Evolutionary conservation across 2,329 filamentous ascomycete genomes (phyloP), one percentile per base, ranked within the genome.

Genomic region (Fusarium coffeatum): DNA sequence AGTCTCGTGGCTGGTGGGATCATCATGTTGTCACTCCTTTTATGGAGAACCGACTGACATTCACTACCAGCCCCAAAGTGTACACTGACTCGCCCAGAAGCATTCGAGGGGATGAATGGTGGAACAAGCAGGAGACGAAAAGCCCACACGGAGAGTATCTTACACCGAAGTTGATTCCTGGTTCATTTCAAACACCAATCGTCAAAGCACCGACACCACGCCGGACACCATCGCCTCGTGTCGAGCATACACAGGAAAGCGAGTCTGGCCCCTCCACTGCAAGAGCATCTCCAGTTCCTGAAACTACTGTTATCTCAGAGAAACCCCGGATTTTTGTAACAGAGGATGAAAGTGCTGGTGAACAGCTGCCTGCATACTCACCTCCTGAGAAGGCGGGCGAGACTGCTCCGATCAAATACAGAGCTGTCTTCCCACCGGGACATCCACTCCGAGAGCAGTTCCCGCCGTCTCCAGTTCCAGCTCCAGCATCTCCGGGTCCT

Each of bases 1-100:
- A 84, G 58, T 90, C 90, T 27, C 84, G 85, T 64, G 92, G 92
- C 22, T 94, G 92, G 91, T 94, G 92, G 92, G 92, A 93, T 73
- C 85, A 93, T 73, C 85, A 92, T 69, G 88, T 94, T 58, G 90
- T 87, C 10, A 92, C 91, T 2, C 92, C 92, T 1, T 93, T 93
- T 73, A 73, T 80, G 18, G 83, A 86, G 74, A 84, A 71, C 73
- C 79, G 71, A 51, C 72, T 80, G 16, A 84, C 83, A 40, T 83
- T 85, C 48, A 72, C 65, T 23, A 80, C 82, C 48, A 81, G 79
- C 48, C 79, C 80, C 48, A 79, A 74, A 72, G 59, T 77, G 51
- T 78, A 75, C 56, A 55, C 68, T 27, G 76, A 78, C 22, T 79
- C 78, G 12, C 76, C 79, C 13, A 74, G 65, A 46, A 72, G 74